Conservation (phyloP, 148 eudicot species). For the Persicaria tinctoria region DNA sequence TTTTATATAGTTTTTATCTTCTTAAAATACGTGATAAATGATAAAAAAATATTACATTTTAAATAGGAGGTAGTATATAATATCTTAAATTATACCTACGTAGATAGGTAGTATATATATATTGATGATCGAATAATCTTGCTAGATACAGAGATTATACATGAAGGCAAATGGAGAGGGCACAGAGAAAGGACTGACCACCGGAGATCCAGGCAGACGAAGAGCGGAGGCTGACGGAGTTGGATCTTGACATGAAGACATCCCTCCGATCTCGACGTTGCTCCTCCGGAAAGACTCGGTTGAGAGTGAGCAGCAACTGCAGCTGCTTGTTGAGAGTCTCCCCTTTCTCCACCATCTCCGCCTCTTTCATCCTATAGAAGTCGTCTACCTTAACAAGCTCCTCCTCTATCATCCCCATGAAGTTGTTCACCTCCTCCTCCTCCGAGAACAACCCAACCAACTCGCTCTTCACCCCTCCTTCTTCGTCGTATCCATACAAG, state of each 20-base stretch:
- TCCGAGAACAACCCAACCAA: neutral
- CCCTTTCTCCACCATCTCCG: conserved; percentile 5
- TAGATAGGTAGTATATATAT: neutral
- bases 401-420: neutral
- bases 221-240: neutral
- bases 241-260: neutral
- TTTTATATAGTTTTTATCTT: too few relatives aligned
- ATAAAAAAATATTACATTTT: too few relatives aligned
- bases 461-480: neutral
- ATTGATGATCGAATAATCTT: neutral
- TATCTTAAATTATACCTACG: too few relatives aligned
- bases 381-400: neutral
- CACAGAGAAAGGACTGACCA: neutral
- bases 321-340: neutral
- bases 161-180: neutral
- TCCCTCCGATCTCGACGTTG: neutral
- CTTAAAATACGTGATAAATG: too few relatives aligned
- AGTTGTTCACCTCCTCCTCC: conserved; percentile 1
- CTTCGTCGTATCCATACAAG: neutral
- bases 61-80: too few relatives aligned
- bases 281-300: neutral
- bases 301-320: neutral
- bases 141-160: neutral
- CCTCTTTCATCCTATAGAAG: neutral
- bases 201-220: neutral